Percentiles rank a stretch among this genome's conserved stretches.
These are phyloP conservation scores for Firmiana major DNA, from an alignment of 345 rosid species.

Conservation along the genomic window DNA sequence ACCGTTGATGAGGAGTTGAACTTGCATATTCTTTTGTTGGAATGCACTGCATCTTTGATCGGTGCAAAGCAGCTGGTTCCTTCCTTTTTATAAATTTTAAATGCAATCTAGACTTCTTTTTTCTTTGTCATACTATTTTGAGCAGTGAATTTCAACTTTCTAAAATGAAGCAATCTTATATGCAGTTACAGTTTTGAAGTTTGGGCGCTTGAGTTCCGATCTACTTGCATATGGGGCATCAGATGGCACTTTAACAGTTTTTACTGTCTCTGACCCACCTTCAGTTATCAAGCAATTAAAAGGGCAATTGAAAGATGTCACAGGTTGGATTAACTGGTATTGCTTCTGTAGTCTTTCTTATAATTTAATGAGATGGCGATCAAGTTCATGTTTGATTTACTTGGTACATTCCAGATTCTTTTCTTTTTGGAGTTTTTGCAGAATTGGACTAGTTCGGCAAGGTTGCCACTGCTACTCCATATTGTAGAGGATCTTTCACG, in stretches of 20 bases:
- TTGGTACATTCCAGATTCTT: background rate
- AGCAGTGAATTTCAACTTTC: conserved; percentile 1
- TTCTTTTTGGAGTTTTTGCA: background rate
- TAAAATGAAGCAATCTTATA: conserved; percentile 18
- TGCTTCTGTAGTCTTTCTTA: conserved; percentile 40
- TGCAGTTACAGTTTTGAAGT: conserved; percentile 91
- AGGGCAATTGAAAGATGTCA: conserved; percentile 83
- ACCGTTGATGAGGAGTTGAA: conserved; percentile 52
- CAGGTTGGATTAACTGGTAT: conserved; percentile 94
- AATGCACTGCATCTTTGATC: conserved; percentile 96
- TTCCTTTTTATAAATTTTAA: background rate
- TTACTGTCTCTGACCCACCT: conserved; percentile 53
- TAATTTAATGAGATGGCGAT: conserved; percentile 15
- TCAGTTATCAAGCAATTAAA: conserved; percentile 1
- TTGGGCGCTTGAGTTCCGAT: conserved; percentile 95
- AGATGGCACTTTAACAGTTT: conserved; percentile 88
- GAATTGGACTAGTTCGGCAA: background rate
- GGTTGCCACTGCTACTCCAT: background rate
- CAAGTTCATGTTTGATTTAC: background rate
- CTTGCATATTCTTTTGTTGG: conserved; percentile 95
- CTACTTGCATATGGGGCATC: conserved; percentile 93
- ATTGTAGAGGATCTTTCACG: background rate
- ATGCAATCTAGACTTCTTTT: conserved; percentile 7
- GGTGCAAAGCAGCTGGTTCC: conserved; percentile 85
- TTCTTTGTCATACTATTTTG: background rate